Evolutionary conservation across 1,139 yeast genomes (phyloP), one percentile per base, ranked within the genome.

Genomic region (Candida smagusa): DNA sequence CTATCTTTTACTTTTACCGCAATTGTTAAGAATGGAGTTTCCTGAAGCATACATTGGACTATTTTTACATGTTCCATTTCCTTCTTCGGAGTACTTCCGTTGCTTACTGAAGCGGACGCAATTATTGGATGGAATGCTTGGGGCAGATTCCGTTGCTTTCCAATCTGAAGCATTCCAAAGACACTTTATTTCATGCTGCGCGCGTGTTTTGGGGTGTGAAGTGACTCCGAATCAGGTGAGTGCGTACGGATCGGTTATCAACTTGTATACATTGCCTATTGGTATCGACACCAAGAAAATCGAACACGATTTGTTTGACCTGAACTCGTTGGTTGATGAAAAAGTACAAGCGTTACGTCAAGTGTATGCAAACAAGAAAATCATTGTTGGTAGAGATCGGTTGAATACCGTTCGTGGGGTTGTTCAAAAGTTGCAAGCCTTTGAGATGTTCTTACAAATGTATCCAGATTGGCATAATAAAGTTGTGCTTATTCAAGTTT

Each of bases 81-180:
- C 98, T 8, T 85, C 95, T 29, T 83, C 90, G n/a, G 98, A 92
- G 61, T 88, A 89, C 58, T 88, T 92, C 64, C 73, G 97, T 43
- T 85, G 96, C 48, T 64, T 92, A 32, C 83, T 96, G 30, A 85
- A 86, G 59, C 75, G 98, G 49, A 73, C 81, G 39, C 84, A 85
- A 52, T 68, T 92, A 35, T 68, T 92, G 43, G 95, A 88, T 54
- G 97, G 98, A 19, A 75, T 92, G 75, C 72, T 94, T 40, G 97
- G 97, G 16, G 81, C 96, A 4, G 88, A 88, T 56, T 76, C 82
- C 50, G 76, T 92, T 36, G 89, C 86, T 6, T 88, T 92, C 62
- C 98, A 92, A 60, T 80, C 88, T 43, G 81, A 78, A 40, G 81
- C 92, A 6, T 92, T 89, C 67, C 81, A 88, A 36, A 75, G 96